Conservation (phyloP, 2,329 filamentous ascomycete species). For the Knufia fluminis region DNA sequence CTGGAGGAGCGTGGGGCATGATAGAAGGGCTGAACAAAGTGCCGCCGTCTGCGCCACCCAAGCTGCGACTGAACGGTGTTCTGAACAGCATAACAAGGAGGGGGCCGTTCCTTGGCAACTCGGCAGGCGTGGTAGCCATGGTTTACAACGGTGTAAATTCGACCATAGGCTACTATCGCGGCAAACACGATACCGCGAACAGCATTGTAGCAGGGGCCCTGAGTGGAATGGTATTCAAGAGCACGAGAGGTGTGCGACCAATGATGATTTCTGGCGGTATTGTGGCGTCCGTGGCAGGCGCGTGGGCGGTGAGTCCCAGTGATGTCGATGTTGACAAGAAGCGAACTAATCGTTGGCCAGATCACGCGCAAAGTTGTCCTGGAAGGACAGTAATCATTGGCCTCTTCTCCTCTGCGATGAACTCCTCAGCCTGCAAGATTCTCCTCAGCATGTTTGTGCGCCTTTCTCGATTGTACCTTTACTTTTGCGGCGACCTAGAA, state of each 20-base stretch:
- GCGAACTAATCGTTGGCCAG: constrained; percentile 27
- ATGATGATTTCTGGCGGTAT: constrained; percentile 93
- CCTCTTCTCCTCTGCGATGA: background rate
- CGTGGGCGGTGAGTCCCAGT: constrained; percentile 71
- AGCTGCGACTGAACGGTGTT: constrained; percentile 85
- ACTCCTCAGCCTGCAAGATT: too few species aligned
- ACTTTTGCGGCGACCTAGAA: constrained; percentile 1
- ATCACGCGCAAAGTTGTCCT: constrained; percentile 41
- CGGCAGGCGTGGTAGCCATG: constrained; percentile 88
- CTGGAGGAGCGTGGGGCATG: constrained; percentile 87
- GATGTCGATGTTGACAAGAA: background rate
- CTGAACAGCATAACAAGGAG: constrained; percentile 88
- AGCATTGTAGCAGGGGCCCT: constrained; percentile 75
- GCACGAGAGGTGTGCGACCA: constrained; percentile 76
- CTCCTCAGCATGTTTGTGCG: background rate
- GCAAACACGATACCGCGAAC: constrained; percentile 84
- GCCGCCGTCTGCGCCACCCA: constrained; percentile 65
- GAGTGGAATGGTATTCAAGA: constrained; percentile 94
- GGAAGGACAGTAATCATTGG: background rate
- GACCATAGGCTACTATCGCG: constrained; percentile 65
- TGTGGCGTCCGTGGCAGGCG: constrained; percentile 73
- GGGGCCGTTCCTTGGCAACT: constrained; percentile 93
- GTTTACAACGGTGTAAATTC: constrained; percentile 93
- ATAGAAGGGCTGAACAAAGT: constrained; percentile 75
- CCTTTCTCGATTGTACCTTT: constrained; percentile 6